Evolutionary conservation across 2,329 filamentous ascomycete species (phyloP), one percentile per base, ranked within the genome.

Genomic region (Neopestalotiopsis clavispora): DNA sequence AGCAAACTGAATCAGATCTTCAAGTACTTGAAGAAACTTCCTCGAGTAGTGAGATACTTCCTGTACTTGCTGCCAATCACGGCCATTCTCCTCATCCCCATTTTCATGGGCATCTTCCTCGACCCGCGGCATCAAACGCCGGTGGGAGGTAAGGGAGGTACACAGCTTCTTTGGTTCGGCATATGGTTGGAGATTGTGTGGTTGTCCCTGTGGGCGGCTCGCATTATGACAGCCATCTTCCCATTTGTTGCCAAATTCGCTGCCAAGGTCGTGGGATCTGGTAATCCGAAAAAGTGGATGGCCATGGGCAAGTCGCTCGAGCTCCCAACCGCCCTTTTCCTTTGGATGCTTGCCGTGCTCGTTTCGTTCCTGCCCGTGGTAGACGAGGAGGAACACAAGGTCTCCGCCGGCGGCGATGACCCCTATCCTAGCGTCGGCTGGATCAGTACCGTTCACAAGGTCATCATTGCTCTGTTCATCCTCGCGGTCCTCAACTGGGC

Each of bases 181-280:
- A 94, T 98, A 71, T 98, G 95, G 95, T 86, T 98, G 20, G 93
- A 97, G 79, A 94, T 97, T 57, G 87, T 98, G 32, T 98, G 95
- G 95, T 85, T 95, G 71, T 94, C 94, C 0, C 85, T 98, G 0
- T 98, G 95, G 95, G 91, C 92, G 23, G 92, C 86, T 1, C 84
- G 87, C 13, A 87, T 89, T 76, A 72, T 85, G 57, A 87, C 85
- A 3, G 83, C 84, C 32, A 76, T 87, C 45, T 79, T 89, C 72
- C 87, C 87, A 0, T 79, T 77, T 32, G 67, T 83, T 5, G 82
- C 89, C 68, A 80, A 82, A 52, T 74, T 81, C 9, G 40, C 92
- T 17, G 90, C 94, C 4, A 93, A 91, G 74, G 84, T 95, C 4
- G 91, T 94, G 76, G 88, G 86, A 2, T 96, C 95, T 17, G 96